Evolutionary conservation across 352 stramenopile genomes (phyloP).

Genomic region (Phytophthora pluvialis): DNA sequence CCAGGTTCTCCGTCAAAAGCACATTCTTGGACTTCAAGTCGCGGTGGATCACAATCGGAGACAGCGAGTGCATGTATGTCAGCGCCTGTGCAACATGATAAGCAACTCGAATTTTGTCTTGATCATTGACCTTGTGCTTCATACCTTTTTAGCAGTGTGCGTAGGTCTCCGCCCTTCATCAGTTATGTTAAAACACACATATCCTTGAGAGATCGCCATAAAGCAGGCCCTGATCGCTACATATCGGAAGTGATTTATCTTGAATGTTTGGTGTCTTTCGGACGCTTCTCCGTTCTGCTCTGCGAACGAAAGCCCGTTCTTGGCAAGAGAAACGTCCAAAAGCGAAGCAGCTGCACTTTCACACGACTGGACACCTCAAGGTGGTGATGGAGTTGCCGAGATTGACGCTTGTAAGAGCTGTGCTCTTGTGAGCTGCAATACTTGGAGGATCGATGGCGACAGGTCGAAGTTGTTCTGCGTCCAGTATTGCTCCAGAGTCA

Average conservation of each 20-base stretch:
- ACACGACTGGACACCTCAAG: background rate
- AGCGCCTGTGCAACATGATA: no score
- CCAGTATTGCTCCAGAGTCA: constrained; percentile 29
- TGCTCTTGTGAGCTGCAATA: constrained; percentile 23
- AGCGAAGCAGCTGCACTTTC: no score
- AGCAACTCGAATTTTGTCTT: constrained; percentile 35
- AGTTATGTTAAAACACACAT: constrained; percentile 44
- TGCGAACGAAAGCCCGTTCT: no score
- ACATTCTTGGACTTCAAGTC: constrained; percentile 58
- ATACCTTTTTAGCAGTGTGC: constrained; percentile 26
- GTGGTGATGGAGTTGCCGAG: background rate
- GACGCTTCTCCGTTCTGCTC: no score
- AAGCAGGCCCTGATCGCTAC: no score
- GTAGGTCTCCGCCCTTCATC: constrained; percentile 44
- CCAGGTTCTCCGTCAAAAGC: constrained; percentile 22
- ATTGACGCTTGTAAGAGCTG: constrained; percentile 15
- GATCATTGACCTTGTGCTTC: constrained; percentile 19
- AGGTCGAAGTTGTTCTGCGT: constrained; percentile 16
- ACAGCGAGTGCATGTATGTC: constrained; percentile 6
- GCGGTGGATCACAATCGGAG: no score
- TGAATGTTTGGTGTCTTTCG: no score
- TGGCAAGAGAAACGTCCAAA: no score
- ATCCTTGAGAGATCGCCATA: constrained; percentile 41
- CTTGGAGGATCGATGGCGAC: constrained; percentile 6
- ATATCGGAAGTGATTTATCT: no score